A percentile compares a stretch with the other conserved stretches of the same genome.
phyloP scores from a whole-genome alignment of 2,329 filamentous ascomycete species.

The Curvularia sp. region DNA sequence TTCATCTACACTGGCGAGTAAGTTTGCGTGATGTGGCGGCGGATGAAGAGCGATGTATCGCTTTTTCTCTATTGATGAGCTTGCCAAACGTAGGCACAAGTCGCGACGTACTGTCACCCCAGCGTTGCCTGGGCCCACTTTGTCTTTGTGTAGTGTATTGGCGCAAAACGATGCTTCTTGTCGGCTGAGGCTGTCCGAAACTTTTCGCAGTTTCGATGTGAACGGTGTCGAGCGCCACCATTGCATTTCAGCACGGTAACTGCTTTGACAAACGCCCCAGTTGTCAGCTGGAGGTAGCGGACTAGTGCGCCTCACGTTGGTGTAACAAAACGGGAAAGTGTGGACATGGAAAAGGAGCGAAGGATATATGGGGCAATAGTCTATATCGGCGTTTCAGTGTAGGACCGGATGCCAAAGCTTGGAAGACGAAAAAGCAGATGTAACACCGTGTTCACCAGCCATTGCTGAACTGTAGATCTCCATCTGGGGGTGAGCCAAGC shows the following conservation, averaged over 20 bases:
- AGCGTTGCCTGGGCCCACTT: constrained; percentile 10
- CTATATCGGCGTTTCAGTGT: constrained; percentile 3
- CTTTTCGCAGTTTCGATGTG: constrained; percentile 7
- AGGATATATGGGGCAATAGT: not conserved
- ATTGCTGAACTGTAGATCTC: constrained; percentile 14
- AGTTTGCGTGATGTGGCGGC: constrained; percentile 1
- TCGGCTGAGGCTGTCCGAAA: not conserved
- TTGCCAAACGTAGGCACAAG: constrained; percentile 7
- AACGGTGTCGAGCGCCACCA: constrained; percentile 2
- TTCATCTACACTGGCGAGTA: constrained; percentile 8
- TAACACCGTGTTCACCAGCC: constrained; percentile 9
- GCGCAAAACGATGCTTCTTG: constrained; percentile 7
- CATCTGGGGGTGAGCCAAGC: constrained; percentile 13
- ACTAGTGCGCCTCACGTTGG: constrained; percentile 2
- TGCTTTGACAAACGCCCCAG: constrained; percentile 6
- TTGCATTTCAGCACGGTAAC: constrained; percentile 5
- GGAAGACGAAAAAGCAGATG: constrained; percentile 8
- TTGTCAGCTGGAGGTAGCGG: not conserved
- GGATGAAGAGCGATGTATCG: constrained; percentile 1
- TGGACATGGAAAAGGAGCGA: constrained; percentile 4
- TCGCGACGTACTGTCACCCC: constrained; percentile 16
- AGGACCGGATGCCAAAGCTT: constrained; percentile 2
- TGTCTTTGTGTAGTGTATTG: constrained; percentile 12
- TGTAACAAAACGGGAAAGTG: not conserved
- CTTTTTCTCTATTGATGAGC: not conserved